These are phyloP conservation scores for Leccinum arenicola DNA, from an alignment of 768 basidiomycete genomes.

Conservation along the genomic window DNA sequence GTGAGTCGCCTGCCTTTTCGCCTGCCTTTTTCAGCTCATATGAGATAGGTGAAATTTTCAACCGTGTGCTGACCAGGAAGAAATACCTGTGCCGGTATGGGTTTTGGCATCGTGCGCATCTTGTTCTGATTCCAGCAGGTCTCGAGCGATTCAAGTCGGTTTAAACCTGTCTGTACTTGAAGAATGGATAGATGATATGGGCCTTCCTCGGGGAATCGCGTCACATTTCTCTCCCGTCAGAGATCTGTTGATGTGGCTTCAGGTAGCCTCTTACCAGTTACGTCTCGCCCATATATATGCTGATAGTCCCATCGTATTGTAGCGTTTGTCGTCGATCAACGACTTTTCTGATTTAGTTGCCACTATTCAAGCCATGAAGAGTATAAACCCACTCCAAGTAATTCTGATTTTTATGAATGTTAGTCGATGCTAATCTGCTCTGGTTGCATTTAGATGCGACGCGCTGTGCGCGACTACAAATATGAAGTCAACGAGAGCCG, in stretches of 20 bases:
- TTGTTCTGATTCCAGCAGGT: conserved; percentile 36
- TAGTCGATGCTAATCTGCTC: background rate
- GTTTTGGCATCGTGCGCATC: background rate
- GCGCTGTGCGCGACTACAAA: conserved; percentile 89
- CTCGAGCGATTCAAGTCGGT: conserved; percentile 84
- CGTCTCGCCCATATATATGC: background rate
- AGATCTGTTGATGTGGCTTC: conserved; percentile 84
- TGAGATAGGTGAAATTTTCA: conserved; percentile 73
- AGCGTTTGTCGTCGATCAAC: conserved; percentile 83
- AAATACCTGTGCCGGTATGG: conserved; percentile 88
- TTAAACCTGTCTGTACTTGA: conserved; percentile 84
- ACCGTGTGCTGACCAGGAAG: conserved; percentile 84
- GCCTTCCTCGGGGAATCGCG: conserved; percentile 74
- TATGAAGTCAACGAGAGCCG: conserved; percentile 90
- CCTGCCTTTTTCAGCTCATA: conserved; percentile 6
- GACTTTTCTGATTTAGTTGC: conserved; percentile 88
- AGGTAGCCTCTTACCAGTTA: conserved; percentile 42
- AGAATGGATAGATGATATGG: conserved; percentile 86
- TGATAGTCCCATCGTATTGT: conserved; percentile 5
- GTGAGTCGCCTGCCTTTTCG: conserved; percentile 45
- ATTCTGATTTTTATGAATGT: background rate
- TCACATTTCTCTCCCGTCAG: conserved; percentile 81
- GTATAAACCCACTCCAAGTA: conserved; percentile 91
- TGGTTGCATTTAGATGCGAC: conserved; percentile 63
- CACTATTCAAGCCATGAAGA: conserved; percentile 83